These are phyloP conservation scores for Suillus fuscotomentosus DNA, from an alignment of 768 basidiomycete species.

Conservation along the genomic window DNA sequence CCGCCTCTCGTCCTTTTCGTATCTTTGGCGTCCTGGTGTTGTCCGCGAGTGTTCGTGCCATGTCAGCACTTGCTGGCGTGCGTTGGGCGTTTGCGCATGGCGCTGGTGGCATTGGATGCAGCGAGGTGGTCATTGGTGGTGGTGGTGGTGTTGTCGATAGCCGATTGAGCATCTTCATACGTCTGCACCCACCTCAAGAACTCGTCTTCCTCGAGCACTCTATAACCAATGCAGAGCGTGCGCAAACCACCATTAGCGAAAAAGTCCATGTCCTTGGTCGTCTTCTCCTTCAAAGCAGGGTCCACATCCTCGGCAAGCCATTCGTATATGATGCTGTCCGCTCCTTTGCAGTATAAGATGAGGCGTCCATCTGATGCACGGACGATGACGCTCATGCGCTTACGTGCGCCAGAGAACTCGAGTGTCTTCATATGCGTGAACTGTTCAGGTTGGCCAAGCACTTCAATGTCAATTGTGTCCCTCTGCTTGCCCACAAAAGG, in stretches of 20 bases:
- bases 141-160: constrained; percentile 70
- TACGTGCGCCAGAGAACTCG: constrained; percentile 93
- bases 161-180: constrained; percentile 80
- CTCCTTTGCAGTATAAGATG: constrained; percentile 93
- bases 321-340: constrained; percentile 92
- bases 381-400: constrained; percentile 93
- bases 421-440: constrained; percentile 78
- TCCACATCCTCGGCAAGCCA: constrained; percentile 81
- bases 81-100: too few species aligned
- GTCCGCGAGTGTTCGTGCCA: too few species aligned
- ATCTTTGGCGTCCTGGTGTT: too few species aligned
- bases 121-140: too few species aligned
- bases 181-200: constrained; percentile 75
- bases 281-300: constrained; percentile 67
- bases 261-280: constrained; percentile 83
- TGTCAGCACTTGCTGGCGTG: too few species aligned
- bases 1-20: too few species aligned
- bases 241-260: constrained; percentile 93
- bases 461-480: constrained; percentile 82
- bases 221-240: constrained; percentile 87
- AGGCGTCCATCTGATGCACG: constrained; percentile 82
- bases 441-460: constrained; percentile 84
- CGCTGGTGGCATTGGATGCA: too few species aligned
- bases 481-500: constrained; percentile 79
- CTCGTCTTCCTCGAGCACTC: constrained; percentile 78